Evolutionary conservation across 345 rosid genomes (phyloP), one percentile per base, ranked within the genome.

Genomic region (Psidium friedrichsthalianum): DNA sequence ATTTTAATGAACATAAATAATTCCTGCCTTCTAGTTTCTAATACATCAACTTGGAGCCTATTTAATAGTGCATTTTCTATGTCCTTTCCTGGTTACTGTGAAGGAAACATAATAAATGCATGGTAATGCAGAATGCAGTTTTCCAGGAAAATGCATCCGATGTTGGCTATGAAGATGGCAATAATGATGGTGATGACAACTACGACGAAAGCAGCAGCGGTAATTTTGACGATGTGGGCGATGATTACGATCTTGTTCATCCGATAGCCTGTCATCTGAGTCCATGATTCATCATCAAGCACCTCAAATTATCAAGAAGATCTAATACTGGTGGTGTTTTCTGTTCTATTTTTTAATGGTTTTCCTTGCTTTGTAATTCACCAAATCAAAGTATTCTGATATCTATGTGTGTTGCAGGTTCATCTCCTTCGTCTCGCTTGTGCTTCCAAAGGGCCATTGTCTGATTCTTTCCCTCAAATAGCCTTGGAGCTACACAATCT

Each of bases 351-450:
- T 25, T 52, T 81, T 51, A 32, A 74, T 20, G 32, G 74, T 82
- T 51, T 83, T 29, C 83, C 47, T 54, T 25, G 7, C 47, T 36
- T 18, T 20, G n/a, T 84, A 61, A 44, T 81, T 25, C 40, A 53
- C 15, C 42, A 27, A 8, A 15, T 85, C 40, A 36, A 82, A 87
- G 59, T 55, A 64, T 82, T 59, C 32, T 86, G 32, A 74, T 69
- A 84, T 27, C 58, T 82, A 52, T 84, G 40, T 69, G 76, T 29
- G 32, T 56, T 49, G 25, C 85, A 96, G 99, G 95, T 93, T 88
- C 98, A 97, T 92, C 90, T 97, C 84, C 95, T 97, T 89, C 98
- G 88, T 22, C 95, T 95, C 84, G 97, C 94, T 82, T 95, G 98
- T 88, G 89, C 93, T 88, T 93, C 97, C 74, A 93, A 91, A 88